phyloP scores from a whole-genome alignment of 2,329 filamentous ascomycete genomes.

The Orbilia quercus region DNA sequence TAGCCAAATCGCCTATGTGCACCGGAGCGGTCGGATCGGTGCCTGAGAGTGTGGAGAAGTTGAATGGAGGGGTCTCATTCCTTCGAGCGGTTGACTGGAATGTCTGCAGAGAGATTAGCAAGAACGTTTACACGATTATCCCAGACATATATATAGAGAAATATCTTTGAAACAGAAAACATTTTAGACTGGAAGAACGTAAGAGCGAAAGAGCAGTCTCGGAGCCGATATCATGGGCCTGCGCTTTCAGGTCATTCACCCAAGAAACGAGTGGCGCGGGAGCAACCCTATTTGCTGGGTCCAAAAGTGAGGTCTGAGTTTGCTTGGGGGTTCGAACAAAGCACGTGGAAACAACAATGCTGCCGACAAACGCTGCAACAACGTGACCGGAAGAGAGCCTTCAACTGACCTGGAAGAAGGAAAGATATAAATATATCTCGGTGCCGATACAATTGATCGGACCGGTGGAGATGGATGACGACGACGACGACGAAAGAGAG shows the following conservation, averaged over 20 bases:
- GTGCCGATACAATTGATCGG: slow-evolving; percentile 3
- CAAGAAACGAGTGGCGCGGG: slow-evolving; percentile 20
- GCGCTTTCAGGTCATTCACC: not conserved
- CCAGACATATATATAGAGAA: not conserved
- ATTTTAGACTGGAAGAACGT: not conserved
- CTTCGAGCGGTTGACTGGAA: slow-evolving; percentile 17
- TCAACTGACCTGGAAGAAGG: not conserved
- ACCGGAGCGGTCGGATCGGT: not conserved
- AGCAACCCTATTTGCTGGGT: not conserved
- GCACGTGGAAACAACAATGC: slow-evolving; percentile 26
- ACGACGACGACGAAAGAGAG: not conserved
- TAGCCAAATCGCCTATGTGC: slow-evolving; percentile 1
- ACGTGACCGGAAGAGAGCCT: slow-evolving; percentile 27
- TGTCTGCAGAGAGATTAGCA: slow-evolving; percentile 23
- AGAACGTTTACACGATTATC: not conserved
- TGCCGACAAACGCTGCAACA: slow-evolving; percentile 24
- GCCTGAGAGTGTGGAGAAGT: not conserved
- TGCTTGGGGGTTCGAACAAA: slow-evolving; percentile 22
- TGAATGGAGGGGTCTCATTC: slow-evolving; percentile 21
- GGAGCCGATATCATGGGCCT: not conserved
- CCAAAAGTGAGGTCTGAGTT: not conserved
- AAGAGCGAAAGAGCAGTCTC: not conserved
- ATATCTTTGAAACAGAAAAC: too few relatives aligned
- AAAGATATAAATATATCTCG: not conserved
- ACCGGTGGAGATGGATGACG: slow-evolving; percentile 22